phyloP scores from a whole-genome alignment of 495 filamentous ascomycete species.

The Pseudevernia furfuracea region DNA sequence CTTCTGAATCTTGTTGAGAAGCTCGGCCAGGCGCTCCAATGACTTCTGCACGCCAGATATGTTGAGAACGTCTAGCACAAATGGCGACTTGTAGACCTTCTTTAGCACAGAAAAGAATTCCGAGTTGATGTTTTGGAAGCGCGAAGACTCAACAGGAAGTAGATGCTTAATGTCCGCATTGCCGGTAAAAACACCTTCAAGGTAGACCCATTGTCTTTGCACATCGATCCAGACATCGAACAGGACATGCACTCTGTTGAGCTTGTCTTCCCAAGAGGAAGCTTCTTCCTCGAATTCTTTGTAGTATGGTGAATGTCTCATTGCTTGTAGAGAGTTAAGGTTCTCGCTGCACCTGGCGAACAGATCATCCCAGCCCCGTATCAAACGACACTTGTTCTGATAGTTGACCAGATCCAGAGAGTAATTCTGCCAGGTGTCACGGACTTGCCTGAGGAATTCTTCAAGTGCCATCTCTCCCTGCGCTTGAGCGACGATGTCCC shows the following conservation, averaged over 20 bases:
- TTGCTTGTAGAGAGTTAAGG: slow-evolving; percentile 91
- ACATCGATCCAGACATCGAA: slow-evolving; percentile 99
- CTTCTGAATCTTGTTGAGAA: slow-evolving; percentile 99
- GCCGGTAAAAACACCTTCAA: slow-evolving; percentile 96
- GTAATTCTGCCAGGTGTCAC: slow-evolving; percentile 94
- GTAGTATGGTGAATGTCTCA: slow-evolving; percentile 98
- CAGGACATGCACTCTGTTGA: slow-evolving; percentile 92
- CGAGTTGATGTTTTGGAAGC: slow-evolving; percentile 98
- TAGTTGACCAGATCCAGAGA: slow-evolving; percentile 91
- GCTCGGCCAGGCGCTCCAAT: slow-evolving; percentile 83
- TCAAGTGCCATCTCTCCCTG: slow-evolving; percentile 98
- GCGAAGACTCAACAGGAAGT: slow-evolving; percentile 86
- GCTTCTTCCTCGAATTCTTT: slow-evolving; percentile 98
- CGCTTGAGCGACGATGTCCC: slow-evolving; percentile 87
- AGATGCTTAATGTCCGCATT: slow-evolving; percentile 99
- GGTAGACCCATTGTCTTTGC: slow-evolving; percentile 97
- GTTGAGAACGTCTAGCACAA: slow-evolving; percentile 87
- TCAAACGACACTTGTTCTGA: slow-evolving; percentile 93
- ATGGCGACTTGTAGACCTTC: slow-evolving; percentile 91
- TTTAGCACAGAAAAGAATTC: slow-evolving; percentile 98
- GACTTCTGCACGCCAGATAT: slow-evolving; percentile 95
- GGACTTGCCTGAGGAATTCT: slow-evolving; percentile 94
- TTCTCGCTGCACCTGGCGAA: slow-evolving; percentile 99
- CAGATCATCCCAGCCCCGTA: slow-evolving; percentile 95
- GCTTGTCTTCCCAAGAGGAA: slow-evolving; percentile 91